These are phyloP conservation scores for Hortiboletus flavorubellus DNA, from an alignment of 768 basidiomycete genomes.

Conservation along the genomic window DNA sequence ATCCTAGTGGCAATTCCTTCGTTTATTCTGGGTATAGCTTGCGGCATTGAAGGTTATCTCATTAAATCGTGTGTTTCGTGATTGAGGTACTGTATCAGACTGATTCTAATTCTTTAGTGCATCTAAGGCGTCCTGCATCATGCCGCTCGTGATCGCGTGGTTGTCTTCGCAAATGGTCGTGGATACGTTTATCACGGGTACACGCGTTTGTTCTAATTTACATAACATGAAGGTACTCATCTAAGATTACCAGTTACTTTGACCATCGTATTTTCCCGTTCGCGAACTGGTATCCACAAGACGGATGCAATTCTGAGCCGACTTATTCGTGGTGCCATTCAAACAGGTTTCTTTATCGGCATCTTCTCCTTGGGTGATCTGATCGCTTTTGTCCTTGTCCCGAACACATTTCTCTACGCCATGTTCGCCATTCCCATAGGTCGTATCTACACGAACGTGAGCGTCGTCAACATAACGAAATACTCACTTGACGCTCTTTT, in stretches of 20 bases:
- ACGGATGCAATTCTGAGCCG: constrained; percentile 41
- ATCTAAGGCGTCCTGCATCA: constrained; percentile 39
- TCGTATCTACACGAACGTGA: constrained; percentile 46
- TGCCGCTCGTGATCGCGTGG: constrained; percentile 45
- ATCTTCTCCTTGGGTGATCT: constrained; percentile 33
- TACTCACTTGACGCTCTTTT: too few species aligned
- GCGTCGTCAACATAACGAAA: constrained; percentile 4
- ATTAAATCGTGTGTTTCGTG: constrained; percentile 35
- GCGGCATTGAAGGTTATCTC: constrained; percentile 42
- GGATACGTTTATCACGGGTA: constrained; percentile 45
- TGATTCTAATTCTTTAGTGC: constrained; percentile 28
- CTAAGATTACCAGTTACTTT: constrained; percentile 15
- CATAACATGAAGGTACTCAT: neutral
- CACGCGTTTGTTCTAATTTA: neutral
- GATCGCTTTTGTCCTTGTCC: constrained; percentile 32
- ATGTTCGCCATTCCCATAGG: constrained; percentile 42
- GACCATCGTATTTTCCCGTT: constrained; percentile 6
- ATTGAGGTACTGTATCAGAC: neutral
- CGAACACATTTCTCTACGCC: constrained; percentile 32
- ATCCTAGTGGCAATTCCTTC: constrained; percentile 36
- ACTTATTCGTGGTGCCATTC: constrained; percentile 10
- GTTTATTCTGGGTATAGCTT: constrained; percentile 42
- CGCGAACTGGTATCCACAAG: constrained; percentile 48
- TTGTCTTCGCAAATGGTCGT: constrained; percentile 42
- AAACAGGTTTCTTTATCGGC: neutral